Evolutionary conservation across 352 stramenopile genomes (phyloP).

Genomic region (Phytopythium oedochilum): DNA sequence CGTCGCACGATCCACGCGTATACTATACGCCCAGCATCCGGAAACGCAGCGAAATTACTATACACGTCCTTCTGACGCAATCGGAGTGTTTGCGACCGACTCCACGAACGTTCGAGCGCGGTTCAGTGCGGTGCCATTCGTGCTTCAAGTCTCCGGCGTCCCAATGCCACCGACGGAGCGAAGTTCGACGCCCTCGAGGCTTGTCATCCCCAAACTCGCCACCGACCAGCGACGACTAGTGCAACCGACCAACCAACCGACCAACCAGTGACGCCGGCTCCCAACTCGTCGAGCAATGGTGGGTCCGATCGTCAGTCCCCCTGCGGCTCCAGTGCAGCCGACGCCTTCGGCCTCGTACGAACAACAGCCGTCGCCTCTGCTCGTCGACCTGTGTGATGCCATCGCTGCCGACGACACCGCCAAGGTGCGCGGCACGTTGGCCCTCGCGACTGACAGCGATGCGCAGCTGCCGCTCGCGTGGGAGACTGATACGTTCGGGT

Average conservation of each 20-base stretch:
- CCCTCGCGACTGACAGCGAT: not conserved
- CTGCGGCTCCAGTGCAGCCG: no score
- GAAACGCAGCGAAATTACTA: not conserved
- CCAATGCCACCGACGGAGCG: no score
- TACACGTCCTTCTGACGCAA: not conserved
- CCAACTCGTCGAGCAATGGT: not conserved
- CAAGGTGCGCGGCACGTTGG: not conserved
- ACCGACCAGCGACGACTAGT: not conserved
- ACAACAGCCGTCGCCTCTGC: not conserved
- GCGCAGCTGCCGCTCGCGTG: not conserved
- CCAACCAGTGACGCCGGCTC: no score
- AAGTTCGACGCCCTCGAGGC: no score
- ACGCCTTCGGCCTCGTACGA: not conserved
- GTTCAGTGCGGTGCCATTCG: not conserved
- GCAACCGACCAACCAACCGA: not conserved
- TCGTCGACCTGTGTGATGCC: not conserved
- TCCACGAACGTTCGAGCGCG: not conserved
- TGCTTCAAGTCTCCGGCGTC: no score
- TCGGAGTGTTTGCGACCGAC: not conserved
- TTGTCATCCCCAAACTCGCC: not conserved
- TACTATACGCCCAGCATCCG: not conserved
- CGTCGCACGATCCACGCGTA: no score
- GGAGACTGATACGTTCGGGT: not conserved
- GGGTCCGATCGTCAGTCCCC: no score
- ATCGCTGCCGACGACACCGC: not conserved